Conservation (phyloP, 352 stramenopile species). For the Globisporangium paddicum region DNA sequence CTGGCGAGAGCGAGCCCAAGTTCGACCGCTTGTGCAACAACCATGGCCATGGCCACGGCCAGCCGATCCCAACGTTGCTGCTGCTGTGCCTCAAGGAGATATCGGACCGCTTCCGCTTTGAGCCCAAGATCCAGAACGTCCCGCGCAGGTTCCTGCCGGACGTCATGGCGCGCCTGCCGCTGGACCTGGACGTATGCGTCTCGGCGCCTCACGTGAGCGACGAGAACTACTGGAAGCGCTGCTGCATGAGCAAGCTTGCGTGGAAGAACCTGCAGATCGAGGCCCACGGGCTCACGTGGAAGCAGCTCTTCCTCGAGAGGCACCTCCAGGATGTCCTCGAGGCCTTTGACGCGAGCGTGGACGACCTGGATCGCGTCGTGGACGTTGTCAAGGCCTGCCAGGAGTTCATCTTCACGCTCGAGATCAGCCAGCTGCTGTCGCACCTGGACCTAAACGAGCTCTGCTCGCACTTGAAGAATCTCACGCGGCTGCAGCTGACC, state of each 20-base stretch:
- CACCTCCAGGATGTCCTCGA: slow-evolving; percentile 75
- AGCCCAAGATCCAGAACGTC: slow-evolving; percentile 67
- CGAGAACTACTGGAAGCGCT: slow-evolving; percentile 94
- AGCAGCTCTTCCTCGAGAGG: slow-evolving; percentile 90
- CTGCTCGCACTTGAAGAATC: slow-evolving; percentile 82
- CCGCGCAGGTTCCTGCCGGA: slow-evolving; percentile 78
- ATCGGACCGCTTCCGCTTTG: slow-evolving; percentile 63
- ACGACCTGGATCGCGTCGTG: slow-evolving; percentile 62
- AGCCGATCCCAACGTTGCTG: slow-evolving; percentile 45
- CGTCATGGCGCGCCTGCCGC: slow-evolving; percentile 70
- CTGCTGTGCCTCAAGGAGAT: slow-evolving; percentile 79
- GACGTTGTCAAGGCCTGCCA: slow-evolving; percentile 69
- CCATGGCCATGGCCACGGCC: not conserved
- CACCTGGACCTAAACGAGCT: slow-evolving; percentile 88
- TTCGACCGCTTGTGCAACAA: not conserved
- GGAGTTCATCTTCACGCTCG: slow-evolving; percentile 89
- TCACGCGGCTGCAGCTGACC: slow-evolving; percentile 80
- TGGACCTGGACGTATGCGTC: slow-evolving; percentile 80
- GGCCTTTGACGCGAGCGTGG: slow-evolving; percentile 50
- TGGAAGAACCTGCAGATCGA: slow-evolving; percentile 91
- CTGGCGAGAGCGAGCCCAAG: slow-evolving; percentile 20
- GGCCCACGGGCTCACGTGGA: slow-evolving; percentile 92
- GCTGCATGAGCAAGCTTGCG: slow-evolving; percentile 69
- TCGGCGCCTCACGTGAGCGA: slow-evolving; percentile 84
- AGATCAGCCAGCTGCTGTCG: slow-evolving; percentile 84